phyloP scores from a whole-genome alignment of 2,329 filamentous ascomycete genomes.

The Claviceps maximensis region DNA sequence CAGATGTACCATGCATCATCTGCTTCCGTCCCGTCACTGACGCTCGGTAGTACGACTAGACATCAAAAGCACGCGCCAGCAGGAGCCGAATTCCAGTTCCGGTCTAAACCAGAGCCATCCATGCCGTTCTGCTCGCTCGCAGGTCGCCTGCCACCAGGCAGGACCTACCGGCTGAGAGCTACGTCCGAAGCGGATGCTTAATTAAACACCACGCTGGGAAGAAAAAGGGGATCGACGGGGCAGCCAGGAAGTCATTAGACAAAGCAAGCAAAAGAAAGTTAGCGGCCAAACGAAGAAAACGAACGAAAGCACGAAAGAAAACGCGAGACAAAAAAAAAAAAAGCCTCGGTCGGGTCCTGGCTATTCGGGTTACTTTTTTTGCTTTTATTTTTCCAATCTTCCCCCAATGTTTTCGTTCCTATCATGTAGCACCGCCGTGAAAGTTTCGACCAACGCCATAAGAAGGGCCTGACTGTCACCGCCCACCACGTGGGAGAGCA shows the following conservation, averaged over 20 bases:
- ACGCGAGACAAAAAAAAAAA: not conserved
- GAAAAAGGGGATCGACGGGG: not conserved
- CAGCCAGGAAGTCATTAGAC: not conserved
- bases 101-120: not conserved
- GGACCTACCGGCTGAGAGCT: not conserved
- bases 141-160: not conserved
- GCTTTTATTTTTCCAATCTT: too few species aligned
- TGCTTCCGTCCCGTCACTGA: too few species aligned
- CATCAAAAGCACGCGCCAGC: too few species aligned
- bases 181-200: not conserved
- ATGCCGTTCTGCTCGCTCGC: not conserved
- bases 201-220: not conserved
- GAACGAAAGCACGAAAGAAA: not conserved
- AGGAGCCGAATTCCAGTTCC: too few species aligned
- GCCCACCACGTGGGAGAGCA: not conserved
- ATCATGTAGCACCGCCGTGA: not conserved
- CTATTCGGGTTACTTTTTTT: too few species aligned
- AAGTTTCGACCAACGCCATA: not conserved
- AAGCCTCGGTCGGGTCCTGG: not conserved
- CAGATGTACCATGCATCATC: too few species aligned
- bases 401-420: not conserved
- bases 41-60: too few species aligned
- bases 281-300: too few species aligned
- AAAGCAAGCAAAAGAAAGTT: too few species aligned
- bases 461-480: not conserved